phyloP scores from a whole-genome alignment of 352 stramenopile genomes.

The Globisporangium splendens region DNA sequence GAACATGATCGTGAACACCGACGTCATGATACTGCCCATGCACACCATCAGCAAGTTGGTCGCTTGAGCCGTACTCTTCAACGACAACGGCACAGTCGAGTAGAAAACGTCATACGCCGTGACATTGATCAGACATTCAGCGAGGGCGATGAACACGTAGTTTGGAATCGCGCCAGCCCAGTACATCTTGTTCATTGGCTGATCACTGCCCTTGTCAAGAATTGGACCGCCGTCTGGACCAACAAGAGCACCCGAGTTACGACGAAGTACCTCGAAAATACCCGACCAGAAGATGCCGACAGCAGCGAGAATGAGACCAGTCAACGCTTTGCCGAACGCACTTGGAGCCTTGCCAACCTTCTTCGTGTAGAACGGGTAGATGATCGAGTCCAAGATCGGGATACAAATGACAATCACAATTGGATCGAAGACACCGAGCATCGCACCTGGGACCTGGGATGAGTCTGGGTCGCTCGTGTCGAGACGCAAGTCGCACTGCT shows the following conservation, averaged over 20 bases:
- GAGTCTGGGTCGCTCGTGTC: too few species aligned
- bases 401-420: too few species aligned
- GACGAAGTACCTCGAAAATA: conserved; percentile 49
- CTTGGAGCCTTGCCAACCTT: too few species aligned
- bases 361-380: too few species aligned
- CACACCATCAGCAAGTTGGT: conserved; percentile 59
- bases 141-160: conserved; percentile 56
- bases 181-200: conserved; percentile 60
- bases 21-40: conserved; percentile 53
- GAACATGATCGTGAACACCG: too few species aligned
- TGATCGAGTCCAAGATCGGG: too few species aligned
- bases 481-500: too few species aligned
- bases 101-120: conserved; percentile 63
- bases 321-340: too few species aligned
- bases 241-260: conserved; percentile 35
- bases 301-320: too few species aligned
- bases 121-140: conserved; percentile 62
- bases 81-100: conserved; percentile 41
- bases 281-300: too few species aligned
- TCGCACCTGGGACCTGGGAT: too few species aligned
- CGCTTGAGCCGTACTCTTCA: conserved; percentile 57
- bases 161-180: conserved; percentile 47
- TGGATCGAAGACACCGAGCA: too few species aligned
- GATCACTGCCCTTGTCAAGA: conserved; percentile 29
- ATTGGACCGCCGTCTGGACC: conserved; percentile 30